phyloP scores from a whole-genome alignment of 2,329 filamentous ascomycete genomes.

The Cercospora zeina region DNA sequence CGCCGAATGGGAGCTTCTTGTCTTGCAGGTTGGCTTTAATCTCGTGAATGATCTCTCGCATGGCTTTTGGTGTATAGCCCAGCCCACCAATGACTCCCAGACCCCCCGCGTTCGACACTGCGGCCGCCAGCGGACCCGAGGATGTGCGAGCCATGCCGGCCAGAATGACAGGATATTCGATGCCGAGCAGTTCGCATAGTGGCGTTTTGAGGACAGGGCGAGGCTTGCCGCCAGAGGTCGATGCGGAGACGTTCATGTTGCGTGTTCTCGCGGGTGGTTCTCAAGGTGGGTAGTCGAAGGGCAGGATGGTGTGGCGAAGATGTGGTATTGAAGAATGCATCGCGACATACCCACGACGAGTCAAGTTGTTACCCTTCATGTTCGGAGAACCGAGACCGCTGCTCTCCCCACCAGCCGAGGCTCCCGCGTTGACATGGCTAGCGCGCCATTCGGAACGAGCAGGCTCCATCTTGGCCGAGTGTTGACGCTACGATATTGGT shows the following conservation, averaged over 20 bases:
- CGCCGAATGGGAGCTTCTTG: slow-evolving; percentile 77
- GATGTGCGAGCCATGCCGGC: slow-evolving; percentile 92
- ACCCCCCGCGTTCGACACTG: slow-evolving; percentile 85
- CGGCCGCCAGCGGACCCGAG: slow-evolving; percentile 74
- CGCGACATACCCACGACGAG: slow-evolving; percentile 8
- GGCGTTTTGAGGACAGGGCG: slow-evolving; percentile 67
- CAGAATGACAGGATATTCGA: slow-evolving; percentile 85
- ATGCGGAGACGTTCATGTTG: slow-evolving; percentile 17
- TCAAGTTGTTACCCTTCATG: slow-evolving; percentile 6
- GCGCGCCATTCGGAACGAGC: not conserved
- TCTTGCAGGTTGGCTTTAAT: slow-evolving; percentile 72
- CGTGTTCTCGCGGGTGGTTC: not conserved
- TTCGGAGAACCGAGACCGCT: slow-evolving; percentile 7
- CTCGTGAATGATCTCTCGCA: slow-evolving; percentile 79
- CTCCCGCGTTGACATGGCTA: not conserved
- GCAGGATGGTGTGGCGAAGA: not conserved
- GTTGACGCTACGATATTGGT: too few relatives aligned
- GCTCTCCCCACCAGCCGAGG: slow-evolving; percentile 1
- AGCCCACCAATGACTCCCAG: slow-evolving; percentile 64
- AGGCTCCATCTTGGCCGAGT: too few relatives aligned
- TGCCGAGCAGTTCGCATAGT: slow-evolving; percentile 74
- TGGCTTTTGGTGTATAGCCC: slow-evolving; percentile 71
- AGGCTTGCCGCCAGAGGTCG: slow-evolving; percentile 26
- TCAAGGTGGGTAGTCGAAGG: not conserved
- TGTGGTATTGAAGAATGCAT: slow-evolving; percentile 1